These are phyloP conservation scores for Xylaria sp. DNA, from an alignment of 2,329 filamentous ascomycete genomes.

Conservation along the genomic window DNA sequence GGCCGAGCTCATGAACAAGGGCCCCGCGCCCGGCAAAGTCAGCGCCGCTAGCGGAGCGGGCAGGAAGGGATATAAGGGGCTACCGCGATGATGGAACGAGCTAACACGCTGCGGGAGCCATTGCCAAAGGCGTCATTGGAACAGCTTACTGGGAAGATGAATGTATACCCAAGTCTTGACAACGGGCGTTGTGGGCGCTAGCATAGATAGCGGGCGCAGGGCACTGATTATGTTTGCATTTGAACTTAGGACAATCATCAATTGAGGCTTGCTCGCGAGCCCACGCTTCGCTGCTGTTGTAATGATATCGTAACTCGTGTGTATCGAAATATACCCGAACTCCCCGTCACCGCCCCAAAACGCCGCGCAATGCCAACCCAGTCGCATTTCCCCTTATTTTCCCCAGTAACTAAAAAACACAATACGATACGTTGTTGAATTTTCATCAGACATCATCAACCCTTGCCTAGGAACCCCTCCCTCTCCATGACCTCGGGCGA, in stretches of 20 bases:
- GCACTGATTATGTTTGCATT: neutral
- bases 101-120: too few relatives aligned
- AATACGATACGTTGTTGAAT: conserved; percentile 14
- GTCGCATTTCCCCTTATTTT: conserved; percentile 3
- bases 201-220: conserved; percentile 10
- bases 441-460: conserved; percentile 28
- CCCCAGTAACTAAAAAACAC: too few relatives aligned
- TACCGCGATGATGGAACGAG: conserved; percentile 38
- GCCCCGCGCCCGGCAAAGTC: conserved; percentile 39
- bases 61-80: conserved; percentile 30
- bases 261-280: neutral
- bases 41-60: conserved; percentile 17
- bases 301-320: conserved; percentile 6
- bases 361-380: conserved; percentile 30
- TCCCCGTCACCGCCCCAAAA: conserved; percentile 15
- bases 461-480: conserved; percentile 77
- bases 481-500: conserved; percentile 87
- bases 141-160: neutral
- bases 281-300: neutral
- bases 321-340: conserved; percentile 15
- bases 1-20: conserved; percentile 68
- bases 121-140: too few relatives aligned
- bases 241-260: neutral
- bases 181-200: neutral
- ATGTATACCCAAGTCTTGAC: neutral